Evolutionary conservation across 2,329 filamentous ascomycete species (phyloP), one percentile per base, ranked within the genome.

Genomic region (Pseudophaeomoniella oleicola): DNA sequence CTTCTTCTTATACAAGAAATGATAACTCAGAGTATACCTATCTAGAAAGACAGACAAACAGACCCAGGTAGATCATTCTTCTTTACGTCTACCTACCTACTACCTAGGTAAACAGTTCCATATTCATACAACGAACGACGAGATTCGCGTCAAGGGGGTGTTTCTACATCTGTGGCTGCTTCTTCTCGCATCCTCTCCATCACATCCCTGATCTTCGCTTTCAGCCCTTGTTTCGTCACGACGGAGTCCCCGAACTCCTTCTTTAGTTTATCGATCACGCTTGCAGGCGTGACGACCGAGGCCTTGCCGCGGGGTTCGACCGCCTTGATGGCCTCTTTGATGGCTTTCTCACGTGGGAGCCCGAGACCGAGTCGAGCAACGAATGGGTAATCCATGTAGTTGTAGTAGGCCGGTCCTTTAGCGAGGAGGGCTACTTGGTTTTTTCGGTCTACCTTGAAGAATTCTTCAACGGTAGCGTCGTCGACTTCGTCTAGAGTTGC

Each of bases 361-460:
- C 22, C n/a, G 6, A 27, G 6, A n/a, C 22, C 22, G n/a, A 27
- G 22, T 27, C n/a, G 6, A 6, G 6, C 9, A n/a, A n/a, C n/a
- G 55, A 83, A 73, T 1, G 87, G 88, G 57, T 94, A 94, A 40
- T 78, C 63, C 4, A 51, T 55, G 60, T 79, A 96, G 46, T 81
- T 70, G 4, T 41, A 45, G 10, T 63, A 57, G 37, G 66, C 12
- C n/a, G n/a, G n/a, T 19, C 16, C 18, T n/a, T 15, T 12, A 15
- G 14, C 31, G 17, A 13, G 4, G 19, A 27, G 27, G 37, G 27
- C n/a, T 40, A 37, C 45, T 22, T 58, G 48, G 32, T 55, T 58
- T 11, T 58, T 50, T 12, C 66, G 57, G 29, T 60, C 53, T 16
- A 67, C 59, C 30, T 61, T 47, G 59, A 94, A 88, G 63, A 94